Conservation (phyloP, 495 filamentous ascomycete genomes). For the Penicillium subrubescens region DNA sequence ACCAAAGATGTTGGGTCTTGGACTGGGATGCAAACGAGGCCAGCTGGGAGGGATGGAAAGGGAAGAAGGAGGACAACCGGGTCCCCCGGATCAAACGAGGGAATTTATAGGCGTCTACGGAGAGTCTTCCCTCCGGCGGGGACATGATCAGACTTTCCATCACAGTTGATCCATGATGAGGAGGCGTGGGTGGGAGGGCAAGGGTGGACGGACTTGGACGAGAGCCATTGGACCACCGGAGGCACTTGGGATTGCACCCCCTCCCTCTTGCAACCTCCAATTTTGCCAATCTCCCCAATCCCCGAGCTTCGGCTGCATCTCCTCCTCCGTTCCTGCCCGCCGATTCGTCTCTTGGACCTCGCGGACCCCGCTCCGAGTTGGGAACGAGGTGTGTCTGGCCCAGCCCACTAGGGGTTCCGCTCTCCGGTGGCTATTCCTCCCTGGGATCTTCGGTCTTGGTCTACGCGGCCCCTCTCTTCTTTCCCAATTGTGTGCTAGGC, state of each 20-base stretch:
- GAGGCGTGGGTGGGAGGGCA: constrained; percentile 23
- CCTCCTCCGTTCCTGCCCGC: constrained; percentile 38
- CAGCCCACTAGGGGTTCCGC: constrained; percentile 39
- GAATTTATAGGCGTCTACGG: constrained; percentile 68
- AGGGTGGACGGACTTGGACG: constrained; percentile 29
- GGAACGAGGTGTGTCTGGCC: constrained; percentile 34
- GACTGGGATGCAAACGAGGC: constrained; percentile 32
- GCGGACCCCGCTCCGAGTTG: constrained; percentile 55
- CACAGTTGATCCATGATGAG: constrained; percentile 23
- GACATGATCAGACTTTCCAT: constrained; percentile 1
- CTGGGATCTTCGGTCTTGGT: constrained; percentile 27
- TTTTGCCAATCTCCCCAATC: constrained; percentile 28
- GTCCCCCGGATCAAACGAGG: constrained; percentile 44
- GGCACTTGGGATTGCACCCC: constrained; percentile 46
- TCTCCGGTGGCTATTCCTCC: constrained; percentile 30
- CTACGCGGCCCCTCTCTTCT: constrained; percentile 23
- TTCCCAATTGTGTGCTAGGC: constrained; percentile 19
- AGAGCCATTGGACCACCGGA: constrained; percentile 49
- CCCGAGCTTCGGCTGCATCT: constrained; percentile 40
- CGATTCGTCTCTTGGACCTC: constrained; percentile 48
- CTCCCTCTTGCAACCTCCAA: constrained; percentile 40
- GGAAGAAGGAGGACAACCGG: constrained; percentile 54
- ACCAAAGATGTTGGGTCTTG: constrained; percentile 21
- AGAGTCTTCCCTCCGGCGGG: constrained; percentile 49
- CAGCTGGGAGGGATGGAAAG: constrained; percentile 53